phyloP scores from a whole-genome alignment of 2,329 filamentous ascomycete genomes.

The Epichloe coenophiala region DNA sequence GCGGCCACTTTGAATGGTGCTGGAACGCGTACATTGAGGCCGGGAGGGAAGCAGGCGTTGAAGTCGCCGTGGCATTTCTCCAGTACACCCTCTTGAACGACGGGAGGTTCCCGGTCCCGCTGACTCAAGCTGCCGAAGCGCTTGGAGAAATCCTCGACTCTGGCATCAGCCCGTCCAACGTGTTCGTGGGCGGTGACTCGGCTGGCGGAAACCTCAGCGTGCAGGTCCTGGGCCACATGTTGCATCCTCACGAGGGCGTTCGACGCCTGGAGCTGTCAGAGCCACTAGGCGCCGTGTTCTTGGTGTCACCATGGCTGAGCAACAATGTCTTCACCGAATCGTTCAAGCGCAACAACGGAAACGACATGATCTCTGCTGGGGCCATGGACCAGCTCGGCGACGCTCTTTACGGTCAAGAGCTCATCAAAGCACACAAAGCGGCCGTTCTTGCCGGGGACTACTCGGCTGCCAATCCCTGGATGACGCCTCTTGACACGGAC shows the following conservation, averaged over 20 bases:
- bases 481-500: slow-evolving; percentile 16
- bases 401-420: slow-evolving; percentile 5
- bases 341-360: slow-evolving; percentile 13
- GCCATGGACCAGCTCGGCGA: slow-evolving; percentile 5
- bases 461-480: slow-evolving; percentile 11
- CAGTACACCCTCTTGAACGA: slow-evolving; percentile 21
- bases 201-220: slow-evolving; percentile 22
- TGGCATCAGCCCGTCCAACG: slow-evolving; percentile 16
- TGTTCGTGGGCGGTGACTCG: slow-evolving; percentile 24
- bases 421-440: slow-evolving; percentile 4
- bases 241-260: slow-evolving; percentile 16
- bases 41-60: slow-evolving; percentile 9
- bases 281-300: slow-evolving; percentile 18
- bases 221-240: slow-evolving; percentile 19
- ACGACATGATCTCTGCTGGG: slow-evolving; percentile 20
- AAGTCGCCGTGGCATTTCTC: slow-evolving; percentile 19
- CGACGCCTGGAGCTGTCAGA: slow-evolving; percentile 10
- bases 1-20: slow-evolving; percentile 15
- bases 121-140: slow-evolving; percentile 19
- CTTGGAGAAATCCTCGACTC: slow-evolving; percentile 16
- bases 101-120: slow-evolving; percentile 17
- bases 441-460: not conserved
- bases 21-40: slow-evolving; percentile 14
- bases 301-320: slow-evolving; percentile 21
- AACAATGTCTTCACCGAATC: slow-evolving; percentile 9